Percentiles rank a stretch among this genome's conserved stretches.
Evolutionary conservation across 2,329 filamentous ascomycete species (phyloP).

Genomic region (Fusarium compactum): DNA sequence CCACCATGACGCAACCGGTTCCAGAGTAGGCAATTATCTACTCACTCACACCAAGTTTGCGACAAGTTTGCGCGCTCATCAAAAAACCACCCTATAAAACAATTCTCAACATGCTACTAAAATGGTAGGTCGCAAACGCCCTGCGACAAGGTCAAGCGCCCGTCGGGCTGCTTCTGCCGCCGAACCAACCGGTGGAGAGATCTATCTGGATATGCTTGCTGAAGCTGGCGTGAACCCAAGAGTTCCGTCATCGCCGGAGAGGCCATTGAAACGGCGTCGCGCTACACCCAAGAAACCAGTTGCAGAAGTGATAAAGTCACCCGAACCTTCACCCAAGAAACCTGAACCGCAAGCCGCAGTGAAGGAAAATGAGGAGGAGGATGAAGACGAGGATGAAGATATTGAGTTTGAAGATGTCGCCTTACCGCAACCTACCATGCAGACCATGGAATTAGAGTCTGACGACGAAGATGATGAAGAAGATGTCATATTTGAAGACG

Average conservation of each 20-base stretch:
- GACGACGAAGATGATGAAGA: conserved; percentile 61
- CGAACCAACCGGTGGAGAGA: conserved; percentile 50
- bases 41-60: conserved; percentile 33
- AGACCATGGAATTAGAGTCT: conserved; percentile 64
- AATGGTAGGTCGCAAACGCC: conserved; percentile 52
- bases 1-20: conserved; percentile 46
- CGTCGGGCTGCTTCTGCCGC: conserved; percentile 28
- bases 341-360: neutral
- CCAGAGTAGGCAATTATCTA: conserved; percentile 17
- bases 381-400: conserved; percentile 57
- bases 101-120: conserved; percentile 15
- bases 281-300: conserved; percentile 34
- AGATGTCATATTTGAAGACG: conserved; percentile 61
- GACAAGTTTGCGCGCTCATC: conserved; percentile 15
- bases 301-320: neutral
- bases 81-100: neutral
- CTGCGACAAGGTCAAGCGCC: conserved; percentile 41
- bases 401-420: conserved; percentile 64
- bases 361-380: conserved; percentile 22
- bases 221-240: conserved; percentile 58
- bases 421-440: conserved; percentile 61
- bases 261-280: conserved; percentile 57
- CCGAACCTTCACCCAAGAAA: neutral
- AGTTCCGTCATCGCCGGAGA: conserved; percentile 49
- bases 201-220: conserved; percentile 63